phyloP scores from a whole-genome alignment of 805 yeast genomes.

The Saturnispora halmiae region DNA sequence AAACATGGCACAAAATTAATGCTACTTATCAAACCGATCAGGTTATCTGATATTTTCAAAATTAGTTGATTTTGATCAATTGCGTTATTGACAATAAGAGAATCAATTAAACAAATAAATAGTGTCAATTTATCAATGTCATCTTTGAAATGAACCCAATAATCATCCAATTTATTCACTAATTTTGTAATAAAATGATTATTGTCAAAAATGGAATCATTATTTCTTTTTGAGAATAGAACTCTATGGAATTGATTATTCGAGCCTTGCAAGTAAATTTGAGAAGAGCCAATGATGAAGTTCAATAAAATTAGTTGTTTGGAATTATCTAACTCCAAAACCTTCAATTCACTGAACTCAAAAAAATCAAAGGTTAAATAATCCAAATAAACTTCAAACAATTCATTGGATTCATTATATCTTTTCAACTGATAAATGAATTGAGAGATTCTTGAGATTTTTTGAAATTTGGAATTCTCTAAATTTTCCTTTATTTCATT shows the following conservation, averaged over 20 bases:
- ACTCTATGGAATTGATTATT: conserved; percentile 15
- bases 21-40: conserved; percentile 5
- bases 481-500: conserved; percentile 9
- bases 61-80: conserved; percentile 7
- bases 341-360: conserved; percentile 26
- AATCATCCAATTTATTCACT: conserved; percentile 6
- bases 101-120: conserved; percentile 3
- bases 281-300: conserved; percentile 34
- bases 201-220: conserved; percentile 5
- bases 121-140: conserved; percentile 13
- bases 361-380: conserved; percentile 37
- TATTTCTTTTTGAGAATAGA: conserved; percentile 13
- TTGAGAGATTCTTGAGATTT: conserved; percentile 24
- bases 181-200: conserved; percentile 15
- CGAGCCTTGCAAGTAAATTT: conserved; percentile 25
- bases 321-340: conserved; percentile 19
- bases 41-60: not conserved
- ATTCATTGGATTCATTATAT: conserved; percentile 22
- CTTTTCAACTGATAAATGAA: conserved; percentile 28
- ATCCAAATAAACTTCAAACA: conserved; percentile 33
- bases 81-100: conserved; percentile 1
- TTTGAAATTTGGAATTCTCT: conserved; percentile 15
- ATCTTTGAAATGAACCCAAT: conserved; percentile 9
- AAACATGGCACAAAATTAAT: conserved; percentile 11
- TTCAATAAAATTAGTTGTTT: conserved; percentile 30